Evolutionary conservation across 305 asterid genomes (phyloP), one percentile per base, ranked within the genome.

Genomic region (Solanum hybrid): DNA sequence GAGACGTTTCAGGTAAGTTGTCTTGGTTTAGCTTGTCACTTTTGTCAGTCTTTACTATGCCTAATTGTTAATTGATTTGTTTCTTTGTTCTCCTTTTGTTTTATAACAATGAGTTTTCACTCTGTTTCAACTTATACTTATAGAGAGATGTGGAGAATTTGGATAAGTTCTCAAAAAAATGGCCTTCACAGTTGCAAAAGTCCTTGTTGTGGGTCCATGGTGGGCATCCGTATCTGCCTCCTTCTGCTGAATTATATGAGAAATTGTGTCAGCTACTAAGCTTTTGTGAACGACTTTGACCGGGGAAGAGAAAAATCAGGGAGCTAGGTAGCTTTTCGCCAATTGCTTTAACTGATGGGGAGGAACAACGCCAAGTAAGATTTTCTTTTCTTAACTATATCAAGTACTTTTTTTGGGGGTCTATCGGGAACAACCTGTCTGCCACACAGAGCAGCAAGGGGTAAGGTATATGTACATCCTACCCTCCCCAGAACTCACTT

Each of bases 181-280:
- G 93, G 90, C 80, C 95, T 89, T 92, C 93, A 82, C 92, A 90
- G 90, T 94, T 93, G 36, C 95, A 94, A 90, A 97, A 94, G 89
- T 93, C 98, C 76, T 93, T 98, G 93, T 95, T 98, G 78, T 98
- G 99, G 99, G 90, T 90, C 73, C 94, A 95, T 94, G 98, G 99
- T 39, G 99, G 99, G 81, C 99, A 97, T 92, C 99, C 98, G 8
- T 88, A 88, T 90, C 88, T 91, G 93, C 98, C 98, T 71, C 92
- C 98, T 64, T 94, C 98, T 77, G 95, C 95, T 75, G 98, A 94
- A 81, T 88, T 96, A 88, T 94, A 95, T 92, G 89, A 91, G 51
- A 94, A 95, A 89, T 98, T 94, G 89, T 57, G 89, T 92, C 97
- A 95, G 91, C 92, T 98, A 89, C 90, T 91, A 31, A 73, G 88